A percentile compares a stretch with the other conserved stretches of the same genome.
Conservation (phyloP, 345 rosid genomes). For the Gossypium mustelinum region DNA sequence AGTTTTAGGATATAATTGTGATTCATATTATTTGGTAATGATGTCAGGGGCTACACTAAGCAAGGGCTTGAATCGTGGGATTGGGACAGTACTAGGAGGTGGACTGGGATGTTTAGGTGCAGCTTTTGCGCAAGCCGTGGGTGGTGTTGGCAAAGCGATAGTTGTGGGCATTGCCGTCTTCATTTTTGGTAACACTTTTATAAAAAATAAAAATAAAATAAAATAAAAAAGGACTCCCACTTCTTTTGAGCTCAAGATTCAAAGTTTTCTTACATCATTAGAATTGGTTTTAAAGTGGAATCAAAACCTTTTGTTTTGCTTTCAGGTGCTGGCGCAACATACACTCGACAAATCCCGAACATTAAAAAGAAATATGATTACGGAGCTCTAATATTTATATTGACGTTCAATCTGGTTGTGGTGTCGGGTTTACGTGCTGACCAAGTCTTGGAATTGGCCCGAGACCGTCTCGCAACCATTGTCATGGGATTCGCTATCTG, state of each 20-base stretch:
- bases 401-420: constrained; percentile 72
- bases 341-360: constrained; percentile 48
- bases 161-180: constrained; percentile 41
- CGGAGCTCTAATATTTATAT: constrained; percentile 65
- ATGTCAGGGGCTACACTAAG: constrained; percentile 57
- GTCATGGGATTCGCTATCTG: constrained; percentile 61
- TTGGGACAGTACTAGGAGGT: constrained; percentile 65
- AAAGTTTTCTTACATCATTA: too few relatives aligned
- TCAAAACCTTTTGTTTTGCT: too few relatives aligned
- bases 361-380: constrained; percentile 69
- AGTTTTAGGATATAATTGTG: neutral
- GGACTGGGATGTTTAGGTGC: constrained; percentile 55
- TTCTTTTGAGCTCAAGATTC: neutral
- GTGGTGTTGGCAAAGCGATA: constrained; percentile 42
- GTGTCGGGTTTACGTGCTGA: constrained; percentile 64
- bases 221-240: too few relatives aligned
- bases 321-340: constrained; percentile 66
- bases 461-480: constrained; percentile 61
- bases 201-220: too few relatives aligned
- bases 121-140: constrained; percentile 37
- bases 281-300: too few relatives aligned
- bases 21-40: neutral
- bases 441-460: constrained; percentile 47
- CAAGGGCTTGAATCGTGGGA: constrained; percentile 65
- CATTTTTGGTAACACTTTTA: constrained; percentile 34